Conservation (phyloP, 2,329 filamentous ascomycete species). For the Verticillium nubilum region DNA sequence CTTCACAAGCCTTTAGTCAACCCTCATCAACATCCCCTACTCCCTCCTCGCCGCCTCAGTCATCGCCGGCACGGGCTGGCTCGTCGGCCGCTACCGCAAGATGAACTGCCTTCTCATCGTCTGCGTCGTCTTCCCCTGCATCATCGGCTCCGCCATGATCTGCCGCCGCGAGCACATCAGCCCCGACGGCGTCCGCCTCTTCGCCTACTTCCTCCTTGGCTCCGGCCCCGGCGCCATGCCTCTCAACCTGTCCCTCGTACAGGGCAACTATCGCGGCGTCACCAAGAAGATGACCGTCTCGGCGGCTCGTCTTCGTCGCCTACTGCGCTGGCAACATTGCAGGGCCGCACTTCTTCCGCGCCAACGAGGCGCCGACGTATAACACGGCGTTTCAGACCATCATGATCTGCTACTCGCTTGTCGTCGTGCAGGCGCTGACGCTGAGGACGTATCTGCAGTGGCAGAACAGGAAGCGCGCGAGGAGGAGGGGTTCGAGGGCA, state of each 20-base stretch:
- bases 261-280: slow-evolving; percentile 50
- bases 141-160: slow-evolving; percentile 48
- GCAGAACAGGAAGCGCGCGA: slow-evolving; percentile 35
- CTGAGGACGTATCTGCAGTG: slow-evolving; percentile 43
- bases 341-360: slow-evolving; percentile 49
- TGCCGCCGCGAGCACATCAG: slow-evolving; percentile 36
- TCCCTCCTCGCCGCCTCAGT: slow-evolving; percentile 42
- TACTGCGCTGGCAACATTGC: slow-evolving; percentile 53
- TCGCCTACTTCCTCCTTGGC: slow-evolving; percentile 53
- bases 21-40: slow-evolving; percentile 55
- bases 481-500: slow-evolving; percentile 39
- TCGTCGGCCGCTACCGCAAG: slow-evolving; percentile 45
- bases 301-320: slow-evolving; percentile 46
- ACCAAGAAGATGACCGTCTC: slow-evolving; percentile 58
- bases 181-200: slow-evolving; percentile 38
- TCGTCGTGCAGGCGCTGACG: slow-evolving; percentile 34
- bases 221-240: slow-evolving; percentile 49
- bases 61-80: slow-evolving; percentile 43
- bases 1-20: slow-evolving; percentile 47
- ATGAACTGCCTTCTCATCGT: slow-evolving; percentile 47
- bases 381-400: slow-evolving; percentile 49
- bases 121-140: slow-evolving; percentile 42
- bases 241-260: slow-evolving; percentile 48
- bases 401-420: slow-evolving; percentile 49
- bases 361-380: slow-evolving; percentile 44